These are phyloP conservation scores for Cephalotrichum gorgonifer DNA, from an alignment of 2,329 filamentous ascomycete species.

Conservation along the genomic window DNA sequence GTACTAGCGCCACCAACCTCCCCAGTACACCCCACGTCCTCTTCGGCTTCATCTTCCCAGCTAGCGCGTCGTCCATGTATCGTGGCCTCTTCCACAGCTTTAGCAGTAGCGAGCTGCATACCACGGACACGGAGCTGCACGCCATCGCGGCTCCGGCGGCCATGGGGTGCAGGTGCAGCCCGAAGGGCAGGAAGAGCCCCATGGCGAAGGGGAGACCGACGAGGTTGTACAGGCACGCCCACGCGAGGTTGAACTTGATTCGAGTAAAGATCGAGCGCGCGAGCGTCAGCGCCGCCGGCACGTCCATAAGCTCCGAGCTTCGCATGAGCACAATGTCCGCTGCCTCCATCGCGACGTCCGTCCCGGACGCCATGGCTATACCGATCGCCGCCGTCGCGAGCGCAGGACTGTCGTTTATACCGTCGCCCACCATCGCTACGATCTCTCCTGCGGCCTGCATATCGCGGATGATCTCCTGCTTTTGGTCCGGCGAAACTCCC, in stretches of 20 bases:
- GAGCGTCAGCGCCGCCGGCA: conserved; percentile 78
- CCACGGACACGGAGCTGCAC: conserved; percentile 79
- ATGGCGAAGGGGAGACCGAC: conserved; percentile 92
- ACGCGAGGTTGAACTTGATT: conserved; percentile 87
- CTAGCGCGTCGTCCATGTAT: conserved; percentile 71
- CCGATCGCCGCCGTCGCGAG: conserved; percentile 87
- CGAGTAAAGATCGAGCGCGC: conserved; percentile 77
- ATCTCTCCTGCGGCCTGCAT: conserved; percentile 66
- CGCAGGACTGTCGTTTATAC: conserved; percentile 96
- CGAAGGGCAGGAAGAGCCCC: conserved; percentile 88
- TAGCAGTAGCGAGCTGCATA: conserved; percentile 70
- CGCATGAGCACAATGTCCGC: conserved; percentile 95
- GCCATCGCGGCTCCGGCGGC: conserved; percentile 94
- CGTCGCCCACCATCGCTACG: conserved; percentile 95
- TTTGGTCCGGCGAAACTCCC: conserved; percentile 83
- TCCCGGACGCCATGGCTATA: conserved; percentile 85
- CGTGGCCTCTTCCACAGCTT: conserved; percentile 76
- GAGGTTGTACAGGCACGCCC: conserved; percentile 89
- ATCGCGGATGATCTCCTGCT: conserved; percentile 71
- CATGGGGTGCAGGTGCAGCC: conserved; percentile 82
- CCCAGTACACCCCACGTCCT: conserved; percentile 23
- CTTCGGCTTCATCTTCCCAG: conserved; percentile 31
- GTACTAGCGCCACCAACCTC: conserved; percentile 27
- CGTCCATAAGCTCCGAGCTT: conserved; percentile 80
- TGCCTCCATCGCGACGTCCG: conserved; percentile 95